Conservation (phyloP, 2,329 filamentous ascomycete species). For the Diaporthe ampelina region DNA sequence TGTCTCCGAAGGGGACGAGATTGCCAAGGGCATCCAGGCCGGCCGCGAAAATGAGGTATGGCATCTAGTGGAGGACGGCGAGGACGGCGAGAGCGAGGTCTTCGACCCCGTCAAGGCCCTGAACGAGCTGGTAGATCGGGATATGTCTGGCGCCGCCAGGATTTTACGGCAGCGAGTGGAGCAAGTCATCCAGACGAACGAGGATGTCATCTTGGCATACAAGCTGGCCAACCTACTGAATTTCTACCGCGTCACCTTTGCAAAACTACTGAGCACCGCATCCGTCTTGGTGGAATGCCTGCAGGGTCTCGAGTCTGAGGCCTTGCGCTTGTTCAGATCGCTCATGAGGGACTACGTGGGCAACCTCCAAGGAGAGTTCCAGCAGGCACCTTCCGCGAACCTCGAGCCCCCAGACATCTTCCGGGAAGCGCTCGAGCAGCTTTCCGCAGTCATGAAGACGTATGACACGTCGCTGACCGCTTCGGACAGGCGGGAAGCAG, state of each 20-base stretch:
- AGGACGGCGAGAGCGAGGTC: conserved; percentile 60
- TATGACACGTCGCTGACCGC: conserved; percentile 85
- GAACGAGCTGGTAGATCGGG: conserved; percentile 87
- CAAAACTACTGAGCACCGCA: conserved; percentile 79
- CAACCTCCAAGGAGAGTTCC: conserved; percentile 79
- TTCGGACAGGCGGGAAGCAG: conserved; percentile 70
- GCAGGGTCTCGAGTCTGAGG: conserved; percentile 77
- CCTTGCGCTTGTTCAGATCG: conserved; percentile 84
- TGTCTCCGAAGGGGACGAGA: conserved; percentile 89
- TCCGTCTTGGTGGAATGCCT: conserved; percentile 80
- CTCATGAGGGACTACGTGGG: conserved; percentile 86
- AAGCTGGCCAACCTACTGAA: conserved; percentile 89
- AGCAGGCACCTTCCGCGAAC: conserved; percentile 78
- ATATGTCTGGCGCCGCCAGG: conserved; percentile 83
- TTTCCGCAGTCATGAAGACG: conserved; percentile 85
- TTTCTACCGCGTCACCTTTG: conserved; percentile 91
- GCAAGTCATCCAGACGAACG: conserved; percentile 92
- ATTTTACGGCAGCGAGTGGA: conserved; percentile 92
- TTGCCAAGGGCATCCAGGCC: conserved; percentile 84
- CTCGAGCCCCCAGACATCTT: conserved; percentile 85
- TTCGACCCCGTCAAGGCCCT: conserved; percentile 89
- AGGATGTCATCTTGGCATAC: conserved; percentile 90
- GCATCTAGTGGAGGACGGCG: conserved; percentile 74
- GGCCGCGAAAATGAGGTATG: conserved; percentile 88
- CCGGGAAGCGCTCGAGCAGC: conserved; percentile 81